Base-by-base conservation (phyloP, 108 stramenopile genomes). In the Nitzschia inconspicua region DNA sequence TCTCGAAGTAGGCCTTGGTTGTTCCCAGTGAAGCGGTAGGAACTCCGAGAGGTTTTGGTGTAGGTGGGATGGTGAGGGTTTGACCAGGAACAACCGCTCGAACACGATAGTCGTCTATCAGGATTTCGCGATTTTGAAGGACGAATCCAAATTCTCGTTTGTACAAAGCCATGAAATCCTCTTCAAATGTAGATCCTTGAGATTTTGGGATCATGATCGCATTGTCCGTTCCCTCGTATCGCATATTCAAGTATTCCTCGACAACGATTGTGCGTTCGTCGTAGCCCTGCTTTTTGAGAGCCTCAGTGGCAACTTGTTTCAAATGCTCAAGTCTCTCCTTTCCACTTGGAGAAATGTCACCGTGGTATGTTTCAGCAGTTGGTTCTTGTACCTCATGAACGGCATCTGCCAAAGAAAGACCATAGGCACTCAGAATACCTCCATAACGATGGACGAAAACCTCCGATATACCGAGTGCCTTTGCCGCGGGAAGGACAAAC, bases 51-150 rank as follows among this genome's bases (percentile, higher is more conserved):
- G 54, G 26, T 54, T 54, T 40, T 20, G 82, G 80, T 31, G 72
- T 53, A 41, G 72, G 71, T 23, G 65, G 61, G 8, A 63, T 65
- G 14, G 42, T 46, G 2, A 75, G 75, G 7, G 70, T 72, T 31
- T 78, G 48, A 27, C 92, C 90, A 3, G 84, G 86, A 26, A 96
- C 96, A 43, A 92, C 76, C 26, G 84, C 95, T 14, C 98, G 86
- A 2, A 98, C 96, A 24, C 98, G 83, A 26, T 95, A 95, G 44
- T 99, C 98, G 51, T 99, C 98, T 65, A 97, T 88, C 47, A 93
- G 44, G 19, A 99, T 64, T 54, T 86, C 85, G 5, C 97, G 70
- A 4, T 86, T 89, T 39, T 79, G 65, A 34, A 98, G 67, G 2
- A 80, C 73, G 58, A 99, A 99, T 31, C 98, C 98, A 70, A 96